Percentiles rank a stretch among this genome's conserved stretches.
These are phyloP conservation scores for Mollisia scopiformis DNA, from an alignment of 2,329 filamentous ascomycete genomes.

Conservation along the genomic window DNA sequence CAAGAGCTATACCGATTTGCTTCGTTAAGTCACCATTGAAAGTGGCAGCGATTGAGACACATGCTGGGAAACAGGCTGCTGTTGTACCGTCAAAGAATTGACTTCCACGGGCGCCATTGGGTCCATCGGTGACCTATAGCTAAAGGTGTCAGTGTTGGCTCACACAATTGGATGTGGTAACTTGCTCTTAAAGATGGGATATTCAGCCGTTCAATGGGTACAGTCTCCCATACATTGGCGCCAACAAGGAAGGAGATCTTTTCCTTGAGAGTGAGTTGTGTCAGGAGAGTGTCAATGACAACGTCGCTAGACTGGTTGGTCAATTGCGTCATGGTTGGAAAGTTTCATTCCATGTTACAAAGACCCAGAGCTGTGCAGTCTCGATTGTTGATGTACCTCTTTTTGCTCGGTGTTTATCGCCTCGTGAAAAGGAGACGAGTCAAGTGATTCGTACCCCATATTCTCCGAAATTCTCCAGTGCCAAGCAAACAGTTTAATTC, in stretches of 20 bases:
- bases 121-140: background rate
- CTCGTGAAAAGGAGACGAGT: too few relatives aligned
- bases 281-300: too few relatives aligned
- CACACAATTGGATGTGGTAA: background rate
- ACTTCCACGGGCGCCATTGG: background rate
- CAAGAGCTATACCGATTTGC: conserved; percentile 32
- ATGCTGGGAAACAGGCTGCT: background rate
- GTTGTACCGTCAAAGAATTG: background rate
- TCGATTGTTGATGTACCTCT: too few relatives aligned
- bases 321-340: too few relatives aligned
- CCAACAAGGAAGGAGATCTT: conserved; percentile 36
- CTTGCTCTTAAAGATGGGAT: conserved; percentile 35
- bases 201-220: conserved; percentile 31
- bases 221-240: conserved; percentile 33
- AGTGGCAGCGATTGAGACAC: background rate
- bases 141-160: background rate
- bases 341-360: too few relatives aligned
- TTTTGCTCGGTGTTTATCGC: too few relatives aligned
- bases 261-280: conserved; percentile 28
- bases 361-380: too few relatives aligned
- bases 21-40: conserved; percentile 23
- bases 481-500: too few relatives aligned
- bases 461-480: too few relatives aligned
- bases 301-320: too few relatives aligned
- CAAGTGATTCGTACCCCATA: too few relatives aligned